Evolutionary conservation across 2,329 filamentous ascomycete species (phyloP).

Genomic region (Xylaria sp.): DNA sequence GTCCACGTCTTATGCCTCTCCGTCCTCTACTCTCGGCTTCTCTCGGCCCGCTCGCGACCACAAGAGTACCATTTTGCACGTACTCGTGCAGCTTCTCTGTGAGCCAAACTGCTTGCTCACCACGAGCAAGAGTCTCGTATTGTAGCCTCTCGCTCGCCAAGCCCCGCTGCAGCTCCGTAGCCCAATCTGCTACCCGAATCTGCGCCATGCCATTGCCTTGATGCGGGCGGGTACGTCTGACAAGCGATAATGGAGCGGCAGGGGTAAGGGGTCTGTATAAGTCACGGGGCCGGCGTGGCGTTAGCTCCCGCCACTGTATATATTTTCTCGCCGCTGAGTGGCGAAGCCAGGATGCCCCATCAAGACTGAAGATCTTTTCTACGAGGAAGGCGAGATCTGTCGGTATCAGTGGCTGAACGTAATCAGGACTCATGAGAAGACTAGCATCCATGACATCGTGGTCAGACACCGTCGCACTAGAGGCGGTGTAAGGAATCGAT

Average conservation of each 20-base stretch:
- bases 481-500: conserved; percentile 76
- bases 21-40: conserved; percentile 45
- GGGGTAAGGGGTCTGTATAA: conserved; percentile 53
- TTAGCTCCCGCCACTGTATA: conserved; percentile 71
- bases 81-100: conserved; percentile 74
- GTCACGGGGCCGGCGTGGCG: conserved; percentile 45
- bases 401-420: conserved; percentile 79
- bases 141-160: conserved; percentile 77
- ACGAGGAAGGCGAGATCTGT: conserved; percentile 80
- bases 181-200: conserved; percentile 84
- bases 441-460: conserved; percentile 91
- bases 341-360: conserved; percentile 83
- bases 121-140: conserved; percentile 71
- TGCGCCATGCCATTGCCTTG: conserved; percentile 52
- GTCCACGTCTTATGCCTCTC: conserved; percentile 36
- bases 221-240: conserved; percentile 61
- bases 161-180: conserved; percentile 80
- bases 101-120: conserved; percentile 76
- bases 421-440: conserved; percentile 91
- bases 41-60: conserved; percentile 59
- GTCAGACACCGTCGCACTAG: conserved; percentile 77
- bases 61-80: conserved; percentile 71
- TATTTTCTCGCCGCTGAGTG: conserved; percentile 87
- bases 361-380: conserved; percentile 78
- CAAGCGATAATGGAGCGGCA: conserved; percentile 62